Percentiles rank a stretch among this genome's conserved stretches.
Evolutionary conservation across 1,139 yeast species (phyloP).

Genomic region (Geotrichum histeridarum): DNA sequence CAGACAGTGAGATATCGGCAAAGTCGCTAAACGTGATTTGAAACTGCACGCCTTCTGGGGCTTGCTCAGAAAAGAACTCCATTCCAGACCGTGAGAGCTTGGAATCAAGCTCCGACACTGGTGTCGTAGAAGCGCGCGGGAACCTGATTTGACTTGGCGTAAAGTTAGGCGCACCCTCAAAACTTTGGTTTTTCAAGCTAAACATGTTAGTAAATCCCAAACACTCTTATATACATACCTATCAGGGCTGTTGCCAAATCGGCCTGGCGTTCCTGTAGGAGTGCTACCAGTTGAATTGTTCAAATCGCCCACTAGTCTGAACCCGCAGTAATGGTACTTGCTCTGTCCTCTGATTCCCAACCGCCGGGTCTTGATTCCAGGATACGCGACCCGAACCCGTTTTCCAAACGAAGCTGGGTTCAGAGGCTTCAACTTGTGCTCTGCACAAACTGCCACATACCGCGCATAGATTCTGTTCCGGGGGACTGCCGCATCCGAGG

Average conservation of each 20-base stretch:
- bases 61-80: background rate
- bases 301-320: conserved; percentile 54
- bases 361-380: conserved; percentile 72
- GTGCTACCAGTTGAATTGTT: conserved; percentile 29
- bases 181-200: conserved; percentile 3
- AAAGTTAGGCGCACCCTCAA: conserved; percentile 9
- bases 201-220: background rate
- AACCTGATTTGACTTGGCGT: conserved; percentile 14
- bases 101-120: conserved; percentile 6
- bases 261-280: conserved; percentile 31
- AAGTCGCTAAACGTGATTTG: conserved; percentile 21
- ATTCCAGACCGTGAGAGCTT: background rate
- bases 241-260: conserved; percentile 26
- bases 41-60: conserved; percentile 17
- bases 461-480: conserved; percentile 76
- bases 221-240: background rate
- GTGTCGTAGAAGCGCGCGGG: conserved; percentile 4
- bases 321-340: conserved; percentile 87
- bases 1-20: conserved; percentile 25
- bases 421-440: conserved; percentile 60
- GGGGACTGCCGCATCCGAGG: conserved; percentile 71
- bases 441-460: conserved; percentile 70
- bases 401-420: conserved; percentile 92
- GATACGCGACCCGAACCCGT: conserved; percentile 67
- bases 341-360: conserved; percentile 86